These are phyloP conservation scores for Pseudoscleropodium purum DNA, from an alignment of 225 moss, liverwort and hornwort genomes.

Conservation along the genomic window DNA sequence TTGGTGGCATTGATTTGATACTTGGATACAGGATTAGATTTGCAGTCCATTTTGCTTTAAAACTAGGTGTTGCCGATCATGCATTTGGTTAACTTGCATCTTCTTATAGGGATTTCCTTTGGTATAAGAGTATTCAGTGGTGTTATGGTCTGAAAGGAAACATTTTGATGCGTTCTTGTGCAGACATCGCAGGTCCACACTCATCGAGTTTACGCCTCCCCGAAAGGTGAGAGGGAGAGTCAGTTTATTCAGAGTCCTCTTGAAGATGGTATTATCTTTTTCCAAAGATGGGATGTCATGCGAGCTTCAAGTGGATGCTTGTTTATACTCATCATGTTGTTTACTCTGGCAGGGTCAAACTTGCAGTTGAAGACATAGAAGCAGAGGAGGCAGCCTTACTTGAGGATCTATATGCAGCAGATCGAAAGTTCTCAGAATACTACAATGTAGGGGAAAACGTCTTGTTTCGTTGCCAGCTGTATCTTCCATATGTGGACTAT, in stretches of 20 bases:
- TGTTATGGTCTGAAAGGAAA: neutral
- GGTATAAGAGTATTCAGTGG: neutral
- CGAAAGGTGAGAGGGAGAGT: constrained; percentile 26
- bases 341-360: constrained; percentile 51
- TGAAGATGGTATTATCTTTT: neutral
- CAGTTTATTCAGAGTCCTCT: neutral
- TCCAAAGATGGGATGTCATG: neutral
- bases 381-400: constrained; percentile 73
- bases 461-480: neutral
- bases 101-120: neutral
- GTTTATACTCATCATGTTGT: neutral
- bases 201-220: constrained; percentile 40
- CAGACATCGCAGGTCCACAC: constrained; percentile 42
- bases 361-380: constrained; percentile 75
- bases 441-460: constrained; percentile 47
- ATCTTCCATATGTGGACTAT: neutral
- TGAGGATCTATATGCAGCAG: constrained; percentile 80
- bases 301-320: neutral
- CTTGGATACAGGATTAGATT: neutral
- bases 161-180: neutral
- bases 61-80: neutral
- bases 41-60: neutral
- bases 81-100: too few relatives aligned
- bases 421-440: constrained; percentile 80
- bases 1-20: neutral